These are phyloP conservation scores for Fusarium redolens DNA, from an alignment of 2,329 filamentous ascomycete genomes.

Conservation along the genomic window DNA sequence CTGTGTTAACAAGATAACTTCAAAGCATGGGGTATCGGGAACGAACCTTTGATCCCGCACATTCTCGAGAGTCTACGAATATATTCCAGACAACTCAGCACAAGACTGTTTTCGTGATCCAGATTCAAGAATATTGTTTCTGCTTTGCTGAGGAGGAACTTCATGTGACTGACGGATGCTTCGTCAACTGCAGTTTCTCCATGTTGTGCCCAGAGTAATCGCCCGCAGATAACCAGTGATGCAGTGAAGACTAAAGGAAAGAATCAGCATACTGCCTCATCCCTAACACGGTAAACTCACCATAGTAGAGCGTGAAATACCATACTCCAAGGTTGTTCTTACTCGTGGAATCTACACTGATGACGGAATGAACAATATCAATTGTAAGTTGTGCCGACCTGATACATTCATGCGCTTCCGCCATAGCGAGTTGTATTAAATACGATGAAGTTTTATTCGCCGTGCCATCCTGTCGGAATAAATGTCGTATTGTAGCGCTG, in stretches of 20 bases:
- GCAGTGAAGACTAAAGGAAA: background rate
- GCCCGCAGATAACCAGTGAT: background rate
- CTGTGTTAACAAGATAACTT: background rate
- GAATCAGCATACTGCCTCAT: background rate
- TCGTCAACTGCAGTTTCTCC: background rate
- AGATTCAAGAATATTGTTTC: background rate
- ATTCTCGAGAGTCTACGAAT: background rate
- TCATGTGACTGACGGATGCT: background rate
- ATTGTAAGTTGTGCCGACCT: background rate
- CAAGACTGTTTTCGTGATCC: background rate
- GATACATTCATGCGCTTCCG: background rate
- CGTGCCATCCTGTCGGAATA: background rate
- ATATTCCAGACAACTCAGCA: background rate
- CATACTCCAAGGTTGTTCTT: background rate
- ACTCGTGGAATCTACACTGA: background rate
- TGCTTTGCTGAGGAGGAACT: background rate
- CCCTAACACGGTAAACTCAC: background rate
- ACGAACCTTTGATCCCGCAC: background rate
- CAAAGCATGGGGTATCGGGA: accelerated
- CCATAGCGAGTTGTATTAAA: background rate
- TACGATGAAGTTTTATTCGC: background rate
- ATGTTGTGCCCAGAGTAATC: background rate
- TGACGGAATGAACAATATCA: background rate
- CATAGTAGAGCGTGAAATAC: background rate
- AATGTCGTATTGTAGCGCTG: background rate